A percentile compares a stretch with the other conserved stretches of the same genome.
phyloP scores from a whole-genome alignment of 2,329 filamentous ascomycete genomes.

The Mycosphaerelloides madeirae region DNA sequence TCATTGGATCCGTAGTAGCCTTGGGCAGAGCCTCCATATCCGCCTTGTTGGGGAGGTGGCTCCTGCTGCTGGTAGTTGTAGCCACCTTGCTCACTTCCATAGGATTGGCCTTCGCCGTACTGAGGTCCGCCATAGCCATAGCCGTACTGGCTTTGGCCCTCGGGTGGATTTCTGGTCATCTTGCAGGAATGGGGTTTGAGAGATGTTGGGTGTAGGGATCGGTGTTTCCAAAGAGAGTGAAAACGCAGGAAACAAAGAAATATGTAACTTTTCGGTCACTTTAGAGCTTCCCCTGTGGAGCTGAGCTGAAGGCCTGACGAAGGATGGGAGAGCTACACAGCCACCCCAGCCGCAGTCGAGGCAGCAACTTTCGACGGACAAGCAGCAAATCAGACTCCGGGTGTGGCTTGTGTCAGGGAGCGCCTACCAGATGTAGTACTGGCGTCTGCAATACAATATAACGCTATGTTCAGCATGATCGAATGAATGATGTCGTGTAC shows the following conservation, averaged over 20 bases:
- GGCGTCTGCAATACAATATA: no score
- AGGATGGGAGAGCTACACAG: constrained; percentile 14
- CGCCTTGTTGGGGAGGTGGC: constrained; percentile 5
- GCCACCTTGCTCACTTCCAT: constrained; percentile 11
- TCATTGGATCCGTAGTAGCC: constrained; percentile 28
- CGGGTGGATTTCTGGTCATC: constrained; percentile 19
- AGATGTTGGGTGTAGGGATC: background rate
- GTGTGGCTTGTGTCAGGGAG: constrained; percentile 9
- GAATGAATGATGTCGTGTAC: no score
- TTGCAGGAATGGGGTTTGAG: background rate
- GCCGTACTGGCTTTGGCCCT: constrained; percentile 13
- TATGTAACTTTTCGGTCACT: constrained; percentile 3
- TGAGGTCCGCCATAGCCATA: constrained; percentile 12
- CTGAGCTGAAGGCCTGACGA: no score
- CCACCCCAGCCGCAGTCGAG: constrained; percentile 36
- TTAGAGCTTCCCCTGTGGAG: background rate
- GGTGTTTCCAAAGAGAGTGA: background rate
- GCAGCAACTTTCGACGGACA: constrained; percentile 11
- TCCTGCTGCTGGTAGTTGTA: constrained; percentile 6
- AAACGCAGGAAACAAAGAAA: background rate
- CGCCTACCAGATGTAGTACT: background rate
- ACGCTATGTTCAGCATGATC: no score
- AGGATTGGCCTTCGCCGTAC: constrained; percentile 12
- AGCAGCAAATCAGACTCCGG: constrained; percentile 1
- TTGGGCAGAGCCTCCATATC: constrained; percentile 21